Evolutionary conservation across 2,329 filamentous ascomycete species (phyloP), one percentile per base, ranked within the genome.

Genomic region (Xylaria sp.): DNA sequence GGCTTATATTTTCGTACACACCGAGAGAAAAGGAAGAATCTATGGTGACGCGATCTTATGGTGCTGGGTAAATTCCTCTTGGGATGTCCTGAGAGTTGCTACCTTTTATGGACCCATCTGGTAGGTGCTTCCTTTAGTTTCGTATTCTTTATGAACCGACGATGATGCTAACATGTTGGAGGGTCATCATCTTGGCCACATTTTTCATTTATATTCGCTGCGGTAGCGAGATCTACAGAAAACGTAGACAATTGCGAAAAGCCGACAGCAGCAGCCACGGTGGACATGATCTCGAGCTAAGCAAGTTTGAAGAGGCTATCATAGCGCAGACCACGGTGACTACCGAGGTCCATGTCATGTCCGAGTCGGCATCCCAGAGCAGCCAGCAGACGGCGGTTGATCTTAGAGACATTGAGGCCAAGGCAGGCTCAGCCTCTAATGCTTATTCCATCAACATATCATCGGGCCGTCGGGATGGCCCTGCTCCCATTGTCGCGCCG

Each of bases 11-110:
- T 90, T 92, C 60, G 77, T 93, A 57, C 79, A 80, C 60, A 82
- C 82, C 49, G 67, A 74, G n/a, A 69, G 73, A 0, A 77, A 80
- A 23, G 85, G 86, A 4, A 83, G 81, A 2, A 83, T 94, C 55
- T 93, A 94, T 72, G 92, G 91, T 1, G 83, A 90, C 68, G 92
- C 92, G 28, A 86, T 84, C 1, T 77, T 95, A 21, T 96, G 92
- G 92, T 96, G 92, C 73, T 95, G 92, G 92, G 82, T 95, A 17
- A 79, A 83, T 1, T 72, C 78, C 2, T 77, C 85, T 4, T 93
- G 89, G 84, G 89, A 92, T 59, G 83, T 88, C 61, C 86, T 91
- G 75, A 88, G 92, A 40, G 87, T 95, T 60, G 85, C 86, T 2
- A 84, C 87, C 28, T 94, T 94, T 73, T 96, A 95, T 70, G 88